A percentile compares a stretch with the other conserved stretches of the same genome.
phyloP scores from a whole-genome alignment of 768 basidiomycete species.

The Tremella fuciformis region DNA sequence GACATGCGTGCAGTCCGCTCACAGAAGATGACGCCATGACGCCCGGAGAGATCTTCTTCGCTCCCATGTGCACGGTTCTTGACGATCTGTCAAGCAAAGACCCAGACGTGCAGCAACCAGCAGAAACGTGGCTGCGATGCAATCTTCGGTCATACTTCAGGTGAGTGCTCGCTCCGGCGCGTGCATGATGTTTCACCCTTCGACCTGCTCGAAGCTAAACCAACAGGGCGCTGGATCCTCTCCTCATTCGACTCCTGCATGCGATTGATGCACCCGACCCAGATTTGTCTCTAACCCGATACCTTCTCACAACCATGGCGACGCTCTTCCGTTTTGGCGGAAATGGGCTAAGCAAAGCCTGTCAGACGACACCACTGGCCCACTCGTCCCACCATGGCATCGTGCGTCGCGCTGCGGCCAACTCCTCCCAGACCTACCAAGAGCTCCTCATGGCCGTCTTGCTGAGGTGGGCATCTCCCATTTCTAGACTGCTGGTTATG shows the following conservation, averaged over 20 bases:
- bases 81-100: constrained; percentile 76
- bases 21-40: constrained; percentile 66
- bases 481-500: not conserved
- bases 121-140: constrained; percentile 97
- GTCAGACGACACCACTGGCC: constrained; percentile 63
- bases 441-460: constrained; percentile 54
- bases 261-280: not conserved
- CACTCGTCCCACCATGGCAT: constrained; percentile 67
- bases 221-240: constrained; percentile 79
- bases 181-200: not conserved
- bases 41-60: constrained; percentile 77
- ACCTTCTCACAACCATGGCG: constrained; percentile 73
- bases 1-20: not conserved
- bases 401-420: constrained; percentile 53
- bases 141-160: constrained; percentile 86
- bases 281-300: constrained; percentile 63
- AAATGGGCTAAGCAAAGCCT: constrained; percentile 76
- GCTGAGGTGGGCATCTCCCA: constrained; percentile 58
- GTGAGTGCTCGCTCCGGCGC: constrained; percentile 59
- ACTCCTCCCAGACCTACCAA: constrained; percentile 10
- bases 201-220: constrained; percentile 8
- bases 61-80: constrained; percentile 82
- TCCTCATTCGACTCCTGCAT: constrained; percentile 55
- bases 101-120: constrained; percentile 68
- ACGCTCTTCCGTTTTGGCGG: constrained; percentile 82